Conservation (phyloP, 2,329 filamentous ascomycete species). For the Trichoderma sp. region DNA sequence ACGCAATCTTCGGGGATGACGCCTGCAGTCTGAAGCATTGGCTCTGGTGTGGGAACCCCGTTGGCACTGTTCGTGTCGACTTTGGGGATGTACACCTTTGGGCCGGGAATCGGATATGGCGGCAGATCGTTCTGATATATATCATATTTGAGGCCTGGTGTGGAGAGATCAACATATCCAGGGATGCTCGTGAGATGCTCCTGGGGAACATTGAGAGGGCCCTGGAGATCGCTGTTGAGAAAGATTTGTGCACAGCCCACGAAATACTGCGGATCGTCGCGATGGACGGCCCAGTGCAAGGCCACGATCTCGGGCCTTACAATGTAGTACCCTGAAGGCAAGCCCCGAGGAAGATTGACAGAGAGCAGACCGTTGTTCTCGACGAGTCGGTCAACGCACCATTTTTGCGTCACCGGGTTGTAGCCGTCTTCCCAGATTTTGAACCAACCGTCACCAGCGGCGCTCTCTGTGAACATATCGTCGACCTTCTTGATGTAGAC, state of each 20-base stretch:
- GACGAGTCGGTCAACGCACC: conserved; percentile 70
- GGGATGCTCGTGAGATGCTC: conserved; percentile 36
- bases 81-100: conserved; percentile 48
- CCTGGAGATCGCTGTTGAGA: conserved; percentile 47
- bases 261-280: conserved; percentile 68
- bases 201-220: conserved; percentile 46
- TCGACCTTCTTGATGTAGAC: conserved; percentile 71
- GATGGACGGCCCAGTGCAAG: conserved; percentile 57
- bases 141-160: conserved; percentile 60
- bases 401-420: conserved; percentile 51
- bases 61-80: background rate
- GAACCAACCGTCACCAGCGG: conserved; percentile 69
- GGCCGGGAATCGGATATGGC: conserved; percentile 54
- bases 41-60: background rate
- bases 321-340: conserved; percentile 68
- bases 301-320: conserved; percentile 67
- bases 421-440: conserved; percentile 73
- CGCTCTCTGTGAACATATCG: conserved; percentile 50
- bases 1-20: conserved; percentile 55
- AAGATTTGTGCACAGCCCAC: conserved; percentile 70
- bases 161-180: conserved; percentile 56
- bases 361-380: conserved; percentile 61
- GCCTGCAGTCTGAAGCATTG: conserved; percentile 39
- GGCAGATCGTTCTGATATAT: conserved; percentile 53
- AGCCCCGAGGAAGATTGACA: conserved; percentile 57